phyloP scores from a whole-genome alignment of 805 yeast species.

The Tetrapisispora nanseiensis region DNA sequence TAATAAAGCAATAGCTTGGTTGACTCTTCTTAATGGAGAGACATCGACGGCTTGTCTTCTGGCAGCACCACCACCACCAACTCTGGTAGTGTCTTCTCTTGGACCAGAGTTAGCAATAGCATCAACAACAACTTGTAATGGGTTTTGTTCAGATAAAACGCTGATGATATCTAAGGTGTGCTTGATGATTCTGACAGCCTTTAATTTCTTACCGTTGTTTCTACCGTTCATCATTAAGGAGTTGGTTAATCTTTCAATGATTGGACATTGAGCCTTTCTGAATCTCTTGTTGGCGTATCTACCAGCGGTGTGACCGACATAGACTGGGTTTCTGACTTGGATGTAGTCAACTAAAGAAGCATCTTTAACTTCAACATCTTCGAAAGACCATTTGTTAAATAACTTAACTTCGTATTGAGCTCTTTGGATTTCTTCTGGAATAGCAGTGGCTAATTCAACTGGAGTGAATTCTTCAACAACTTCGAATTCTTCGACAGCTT shows the following conservation, averaged over 20 bases:
- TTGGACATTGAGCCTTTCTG: constrained; percentile 99
- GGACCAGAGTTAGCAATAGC: constrained; percentile 99
- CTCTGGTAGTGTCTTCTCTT: constrained; percentile 99
- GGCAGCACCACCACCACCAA: constrained; percentile 99
- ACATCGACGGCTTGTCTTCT: constrained; percentile 99
- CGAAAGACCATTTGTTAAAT: constrained; percentile 99
- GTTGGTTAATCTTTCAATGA: constrained; percentile 98
- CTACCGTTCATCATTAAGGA: constrained; percentile 99
- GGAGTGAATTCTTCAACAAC: constrained; percentile 69
- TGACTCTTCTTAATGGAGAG: constrained; percentile 99
- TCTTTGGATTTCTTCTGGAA: constrained; percentile 93
- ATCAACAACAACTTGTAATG: constrained; percentile 97
- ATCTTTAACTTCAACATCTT: constrained; percentile 95
- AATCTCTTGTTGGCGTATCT: constrained; percentile 99
- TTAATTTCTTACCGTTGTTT: constrained; percentile 99
- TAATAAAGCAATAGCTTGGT: constrained; percentile 96
- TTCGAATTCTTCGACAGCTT: constrained; percentile 48
- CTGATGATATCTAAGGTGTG: constrained; percentile 97
- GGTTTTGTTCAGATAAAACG: constrained; percentile 98
- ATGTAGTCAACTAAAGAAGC: constrained; percentile 97
- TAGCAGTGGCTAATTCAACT: constrained; percentile 83
- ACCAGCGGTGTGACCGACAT: constrained; percentile 98
- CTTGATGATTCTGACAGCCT: constrained; percentile 99
- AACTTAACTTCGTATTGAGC: constrained; percentile 94
- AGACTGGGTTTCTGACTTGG: constrained; percentile 95